Base-by-base conservation (phyloP, 2,329 filamentous ascomycete species). In the Hypoxylon sp. region DNA sequence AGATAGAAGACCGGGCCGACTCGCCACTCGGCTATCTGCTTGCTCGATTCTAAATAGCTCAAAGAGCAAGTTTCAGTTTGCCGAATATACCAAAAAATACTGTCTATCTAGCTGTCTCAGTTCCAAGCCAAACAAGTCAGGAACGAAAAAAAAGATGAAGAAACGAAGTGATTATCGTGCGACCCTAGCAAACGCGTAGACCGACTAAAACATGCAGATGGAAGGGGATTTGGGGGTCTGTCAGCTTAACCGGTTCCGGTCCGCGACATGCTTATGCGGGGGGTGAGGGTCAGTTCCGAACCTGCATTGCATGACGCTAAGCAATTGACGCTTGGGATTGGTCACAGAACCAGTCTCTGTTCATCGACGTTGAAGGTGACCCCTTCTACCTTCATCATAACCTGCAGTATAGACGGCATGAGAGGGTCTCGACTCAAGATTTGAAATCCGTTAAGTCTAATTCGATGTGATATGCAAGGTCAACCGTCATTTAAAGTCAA, bases 241-340 rank as follows among this genome's bases (percentile, higher is more conserved):
- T 44, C n/a, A 21, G 41, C 37, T 32, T 44, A 25, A 49, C 49
- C 53, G 49, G 53, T 49, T 36, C 38, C 44, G 38, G 34, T 40
- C 38, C 36, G 40, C 37, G 12, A 15, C 27, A 25, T 21, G 30
- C 21, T 9, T 34, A 44, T 50, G 47, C 47, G 47, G 32, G 47
- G 25, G 31, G 30, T 32, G 17, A 7, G 4, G 6, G 20, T 16
- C 11, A 23, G 34, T 37, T 42, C 16, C 46, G 23, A 13, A 34
- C 29, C 12, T 55, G 45, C 51, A 50, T 53, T 50, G 41, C 40
- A 47, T 53, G 37, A 43, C 20, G 35, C 45, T 55, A 50, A 27
- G 12, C 6, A 45, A 36, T 7, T 21, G 30, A 17, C 19, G 20
- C 45, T 34, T 37, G 11, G 42, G 12, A 55, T 55, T 55, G 51